Base-by-base conservation (phyloP, 73 alveolate species). In the Paraurostyla sp. region DNA sequence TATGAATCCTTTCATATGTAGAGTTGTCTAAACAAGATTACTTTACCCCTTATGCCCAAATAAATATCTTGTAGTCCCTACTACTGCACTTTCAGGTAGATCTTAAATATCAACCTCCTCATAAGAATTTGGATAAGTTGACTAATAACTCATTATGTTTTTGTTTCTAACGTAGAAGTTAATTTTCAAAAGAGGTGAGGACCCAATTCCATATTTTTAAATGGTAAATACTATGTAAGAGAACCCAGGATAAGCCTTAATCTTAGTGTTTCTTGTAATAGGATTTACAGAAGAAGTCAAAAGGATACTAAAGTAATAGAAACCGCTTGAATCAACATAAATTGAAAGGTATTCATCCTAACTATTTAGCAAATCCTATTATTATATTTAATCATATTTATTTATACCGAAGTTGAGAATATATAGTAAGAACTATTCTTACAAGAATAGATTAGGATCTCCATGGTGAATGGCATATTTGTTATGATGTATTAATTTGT, bases 31-130 rank as follows among this genome's bases (percentile, higher is more conserved):
- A 2, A 73, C 86, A 43, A 32, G 1, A 73, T 73, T 38, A 25
- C 35, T 13, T 43, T 73, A 22, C 23, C 86, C 86, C 33, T 73
- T 73, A 36, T 73, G 86, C 4, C 86, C 86, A 48, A 73, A 48
- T 49, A 73, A 73, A 73, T 73, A 73, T 16, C 71, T 22, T n/a
- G 71, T 48, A 6, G 86, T 48, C 11, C 65, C 56, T 13, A 49
- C 27, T 4, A 56, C 27, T 11, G 86, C 38, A 6, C 13, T 71
- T 27, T 73, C 42, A 1, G 71, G 65, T 1, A 49, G 29, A 46
- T 56, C 71, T 1, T 38, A 18, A 0, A 65, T 1, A 38, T 65
- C 82, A 18, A 1, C 25, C 9, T 38, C 60, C 25, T 32, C 9
- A 65, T 65, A 65, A 6, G 82, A 65, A 25, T 3, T 65, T 18